Base-by-base conservation (phyloP, 768 basidiomycete genomes). In the Gloeophyllum trabeum region DNA sequence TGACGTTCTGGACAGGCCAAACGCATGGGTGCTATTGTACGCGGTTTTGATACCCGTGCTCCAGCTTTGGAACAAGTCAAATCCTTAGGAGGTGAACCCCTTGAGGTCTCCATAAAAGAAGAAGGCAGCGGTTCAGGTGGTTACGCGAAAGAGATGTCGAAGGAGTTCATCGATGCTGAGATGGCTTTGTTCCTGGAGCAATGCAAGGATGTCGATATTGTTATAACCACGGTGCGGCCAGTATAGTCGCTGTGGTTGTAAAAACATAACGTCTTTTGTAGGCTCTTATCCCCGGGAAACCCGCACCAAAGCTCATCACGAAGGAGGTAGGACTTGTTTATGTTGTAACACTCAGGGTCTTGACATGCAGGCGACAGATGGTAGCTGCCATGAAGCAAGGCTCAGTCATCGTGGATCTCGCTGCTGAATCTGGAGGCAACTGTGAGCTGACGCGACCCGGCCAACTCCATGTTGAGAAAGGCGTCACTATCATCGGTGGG, bases 311-410 rank as follows among this genome's bases (percentile, higher is more conserved):
- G 55, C 58, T 92, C 35, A 88, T 92, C 53, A 85, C 79, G 4
- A 69, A 78, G 47, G 81, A 86, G 56, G 69, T 61, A 20, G 30
- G 59, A 10, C 7, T 10, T 24, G 7, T 24, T 1, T 5, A 43
- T 24, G 25, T 13, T 20, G 6, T 35, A n/a, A 7, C 20, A 34
- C 3, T 16, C 28, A 10, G 28, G 28, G 16, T 32, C 23, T 45
- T 6, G 28, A 32, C 28, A 32, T 32, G 10, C 28, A 16, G 10
- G 28, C 28, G 28, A 10, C 41, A 70, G 66, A 90, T 91, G 83
- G 71, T 92, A 12, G 74, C 79, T 30, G 82, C 79, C n/a, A 90
- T 92, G 89, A 90, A 85, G 51, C 86, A 85, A 62, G 89, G 89
- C 20, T 91, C 89, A 4, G 79, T 92, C 22, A 75, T 92, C 41